Evolutionary conservation across 2,329 filamentous ascomycete species (phyloP).

Genomic region (Ophiostoma sp.): DNA sequence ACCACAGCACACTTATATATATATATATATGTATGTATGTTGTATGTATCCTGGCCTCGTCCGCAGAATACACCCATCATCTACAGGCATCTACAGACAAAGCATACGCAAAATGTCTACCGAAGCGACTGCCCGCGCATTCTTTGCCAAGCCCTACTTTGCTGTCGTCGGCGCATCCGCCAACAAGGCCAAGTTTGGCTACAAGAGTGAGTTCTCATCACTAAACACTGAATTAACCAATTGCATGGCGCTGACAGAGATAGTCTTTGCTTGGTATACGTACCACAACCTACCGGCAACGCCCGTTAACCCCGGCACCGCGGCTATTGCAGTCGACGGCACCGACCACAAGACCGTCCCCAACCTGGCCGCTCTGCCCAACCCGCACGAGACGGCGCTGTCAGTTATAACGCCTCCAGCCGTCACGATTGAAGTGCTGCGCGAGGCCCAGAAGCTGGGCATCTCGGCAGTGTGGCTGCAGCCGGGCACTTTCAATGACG

Average conservation of each 20-base stretch:
- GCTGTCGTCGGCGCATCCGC: constrained; percentile 88
- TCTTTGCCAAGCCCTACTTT: constrained; percentile 75
- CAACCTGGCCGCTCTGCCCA: constrained; percentile 59
- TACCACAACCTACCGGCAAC: constrained; percentile 68
- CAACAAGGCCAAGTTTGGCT: constrained; percentile 78
- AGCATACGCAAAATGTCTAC: constrained; percentile 41
- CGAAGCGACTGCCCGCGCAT: constrained; percentile 66
- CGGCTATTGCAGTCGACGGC: constrained; percentile 56
- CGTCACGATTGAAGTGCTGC: constrained; percentile 67
- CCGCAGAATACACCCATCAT: background rate
- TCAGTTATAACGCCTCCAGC: constrained; percentile 83
- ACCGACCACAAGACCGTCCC: constrained; percentile 59
- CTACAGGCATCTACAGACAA: background rate
- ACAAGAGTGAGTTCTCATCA: constrained; percentile 60
- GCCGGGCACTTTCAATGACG: constrained; percentile 79
- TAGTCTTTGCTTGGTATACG: constrained; percentile 89
- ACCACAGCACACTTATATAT: background rate
- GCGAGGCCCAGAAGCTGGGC: constrained; percentile 70
- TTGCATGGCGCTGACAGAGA: background rate
- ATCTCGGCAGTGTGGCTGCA: constrained; percentile 80
- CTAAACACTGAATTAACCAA: background rate
- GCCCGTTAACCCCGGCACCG: constrained; percentile 71
- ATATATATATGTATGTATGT: background rate
- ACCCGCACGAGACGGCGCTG: constrained; percentile 66
- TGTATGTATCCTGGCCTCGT: background rate